Conservation (phyloP, 345 rosid species). For the Angophora floribunda region DNA sequence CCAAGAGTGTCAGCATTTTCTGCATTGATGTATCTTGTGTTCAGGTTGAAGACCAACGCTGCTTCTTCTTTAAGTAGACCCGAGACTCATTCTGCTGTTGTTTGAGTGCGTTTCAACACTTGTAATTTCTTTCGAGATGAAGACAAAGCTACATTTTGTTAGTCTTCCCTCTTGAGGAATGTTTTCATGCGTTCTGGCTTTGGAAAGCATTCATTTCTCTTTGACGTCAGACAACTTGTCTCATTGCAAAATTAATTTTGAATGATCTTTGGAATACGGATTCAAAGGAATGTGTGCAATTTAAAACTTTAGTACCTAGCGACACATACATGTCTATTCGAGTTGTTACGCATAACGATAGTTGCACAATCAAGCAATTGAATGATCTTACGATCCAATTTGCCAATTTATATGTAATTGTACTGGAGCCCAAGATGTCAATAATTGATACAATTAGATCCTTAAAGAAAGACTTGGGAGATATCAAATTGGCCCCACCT, state of each 20-base stretch:
- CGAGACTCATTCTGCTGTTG: neutral
- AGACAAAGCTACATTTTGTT: neutral
- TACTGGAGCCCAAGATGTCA: neutral
- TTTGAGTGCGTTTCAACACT: neutral
- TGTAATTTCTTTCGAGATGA: neutral
- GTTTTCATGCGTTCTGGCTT: neutral
- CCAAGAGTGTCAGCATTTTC: neutral
- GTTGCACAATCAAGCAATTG: neutral
- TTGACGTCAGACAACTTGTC: neutral
- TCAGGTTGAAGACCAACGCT: neutral
- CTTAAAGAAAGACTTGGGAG: neutral
- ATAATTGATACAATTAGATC: neutral
- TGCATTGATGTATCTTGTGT: neutral
- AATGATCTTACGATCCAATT: neutral
- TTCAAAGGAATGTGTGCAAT: neutral
- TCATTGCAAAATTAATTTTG: neutral
- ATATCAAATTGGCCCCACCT: neutral
- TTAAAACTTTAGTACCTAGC: neutral
- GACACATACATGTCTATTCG: neutral
- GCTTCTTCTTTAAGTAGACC: neutral
- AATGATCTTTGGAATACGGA: neutral
- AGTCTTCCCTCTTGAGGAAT: neutral
- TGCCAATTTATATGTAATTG: neutral
- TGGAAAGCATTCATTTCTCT: neutral
- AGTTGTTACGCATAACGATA: rapidly evolving